Evolutionary conservation across 2,329 filamentous ascomycete genomes (phyloP).

Genomic region (Aspergillus bombycis): DNA sequence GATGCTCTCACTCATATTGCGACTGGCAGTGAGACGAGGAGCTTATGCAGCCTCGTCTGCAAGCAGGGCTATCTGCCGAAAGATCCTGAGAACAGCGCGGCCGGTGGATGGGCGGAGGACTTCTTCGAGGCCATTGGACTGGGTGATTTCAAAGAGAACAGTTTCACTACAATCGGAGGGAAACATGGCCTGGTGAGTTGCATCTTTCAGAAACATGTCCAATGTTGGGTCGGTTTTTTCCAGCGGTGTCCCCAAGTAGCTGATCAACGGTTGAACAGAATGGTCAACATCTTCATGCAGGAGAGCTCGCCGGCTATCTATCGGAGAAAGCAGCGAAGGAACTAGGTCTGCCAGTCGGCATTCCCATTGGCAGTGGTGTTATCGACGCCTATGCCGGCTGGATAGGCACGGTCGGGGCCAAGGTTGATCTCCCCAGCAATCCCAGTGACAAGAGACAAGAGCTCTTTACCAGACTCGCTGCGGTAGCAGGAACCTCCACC

Average conservation of each 20-base stretch:
- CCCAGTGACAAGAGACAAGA: conserved; percentile 73
- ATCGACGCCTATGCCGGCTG: conserved; percentile 98
- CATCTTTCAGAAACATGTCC: not conserved
- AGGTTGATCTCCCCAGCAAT: conserved; percentile 81
- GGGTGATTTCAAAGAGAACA: conserved; percentile 57
- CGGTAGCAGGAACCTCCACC: conserved; percentile 94
- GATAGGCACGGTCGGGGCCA: conserved; percentile 97
- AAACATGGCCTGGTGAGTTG: not conserved
- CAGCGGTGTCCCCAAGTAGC: not conserved
- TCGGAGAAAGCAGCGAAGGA: conserved; percentile 81
- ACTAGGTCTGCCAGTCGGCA: conserved; percentile 83
- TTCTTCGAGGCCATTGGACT: conserved; percentile 87
- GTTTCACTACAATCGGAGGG: not conserved
- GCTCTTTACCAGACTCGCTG: conserved; percentile 84
- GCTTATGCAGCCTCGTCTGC: conserved; percentile 94
- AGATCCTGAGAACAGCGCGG: conserved; percentile 90
- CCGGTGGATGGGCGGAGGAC: conserved; percentile 95
- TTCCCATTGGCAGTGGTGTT: conserved; percentile 92
- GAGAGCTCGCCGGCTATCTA: conserved; percentile 85
- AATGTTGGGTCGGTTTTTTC: too few species aligned
- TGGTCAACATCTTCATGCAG: conserved; percentile 86
- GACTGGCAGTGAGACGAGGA: conserved; percentile 86
- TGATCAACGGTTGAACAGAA: conserved; percentile 61
- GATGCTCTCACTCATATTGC: conserved; percentile 94
- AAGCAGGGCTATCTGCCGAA: conserved; percentile 97